Evolutionary conservation across 2,329 filamentous ascomycete genomes (phyloP), one percentile per base, ranked within the genome.

Genomic region (Plectosphaerella sp.): DNA sequence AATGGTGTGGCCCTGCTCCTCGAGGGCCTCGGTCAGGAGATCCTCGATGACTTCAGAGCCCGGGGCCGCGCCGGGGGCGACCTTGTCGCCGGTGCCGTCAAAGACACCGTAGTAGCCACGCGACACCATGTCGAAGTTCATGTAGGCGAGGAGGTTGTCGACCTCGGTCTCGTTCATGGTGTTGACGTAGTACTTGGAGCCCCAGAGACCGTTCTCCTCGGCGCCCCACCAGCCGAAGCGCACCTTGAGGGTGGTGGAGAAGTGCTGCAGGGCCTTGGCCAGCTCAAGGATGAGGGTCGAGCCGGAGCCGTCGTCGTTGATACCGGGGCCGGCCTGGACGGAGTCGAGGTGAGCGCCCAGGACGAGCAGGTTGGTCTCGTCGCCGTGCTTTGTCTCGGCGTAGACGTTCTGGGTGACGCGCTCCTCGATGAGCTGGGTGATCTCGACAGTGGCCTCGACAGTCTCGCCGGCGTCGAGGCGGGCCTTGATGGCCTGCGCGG

Each of bases 291-390:
- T 61, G 0, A 71, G 66, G 0, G 71, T 64, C 1, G 67, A 67
- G 12, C 73, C 74, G 0, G 69, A 74, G 5, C 74, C 74, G 49
- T 77, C 72, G 45, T 76, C 74, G 47, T 77, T 76, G 54, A 76
- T 71, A 3, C 73, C 74, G 0, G 73, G 68, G 0, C 73, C 74
- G 10, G 67, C 70, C 28, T 71, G 67, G 3, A 75, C 73, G 0
- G 67, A 69, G 61, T 76, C 73, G 1, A 73, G 65, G 54, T 76
- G 73, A 0, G 71, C 73, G 18, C 73, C 72, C 0, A 75, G 61
- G 57, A 72, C 64, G 35, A 75, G 61, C 1, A 73, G 64, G 28
- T 74, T 76, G 50, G 66, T 62, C 1, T 64, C 66, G 50, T 76
- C 73, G 1, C 74, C 74, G 3, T 63, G 64, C 45, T 68, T 71